These are phyloP conservation scores for Coemansia sp. DNA, from an alignment of 192 early-diverging fungal species.

Conservation along the genomic window DNA sequence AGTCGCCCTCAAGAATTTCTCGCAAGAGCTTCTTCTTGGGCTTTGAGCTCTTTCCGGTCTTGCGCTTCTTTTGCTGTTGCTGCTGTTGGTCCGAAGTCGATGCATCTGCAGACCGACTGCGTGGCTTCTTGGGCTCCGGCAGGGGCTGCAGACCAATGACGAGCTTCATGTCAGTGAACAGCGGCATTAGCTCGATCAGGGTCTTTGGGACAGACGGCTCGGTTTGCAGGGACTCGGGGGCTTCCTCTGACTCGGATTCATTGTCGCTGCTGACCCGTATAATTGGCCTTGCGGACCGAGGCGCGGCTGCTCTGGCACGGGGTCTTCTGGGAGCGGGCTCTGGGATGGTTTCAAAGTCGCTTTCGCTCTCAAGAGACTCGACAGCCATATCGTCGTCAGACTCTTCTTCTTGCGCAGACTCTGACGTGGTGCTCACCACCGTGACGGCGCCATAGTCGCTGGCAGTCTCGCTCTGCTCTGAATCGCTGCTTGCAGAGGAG, in stretches of 20 bases:
- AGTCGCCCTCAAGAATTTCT: conserved; percentile 27
- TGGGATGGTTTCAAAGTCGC: too few relatives aligned
- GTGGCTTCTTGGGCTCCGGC: not conserved
- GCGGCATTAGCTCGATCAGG: conserved; percentile 39
- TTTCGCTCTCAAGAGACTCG: too few relatives aligned
- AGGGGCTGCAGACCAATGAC: conserved; percentile 6
- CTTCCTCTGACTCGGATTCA: not conserved
- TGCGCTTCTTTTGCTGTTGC: too few relatives aligned
- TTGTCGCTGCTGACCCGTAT: not conserved
- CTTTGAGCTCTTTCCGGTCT: conserved; percentile 10
- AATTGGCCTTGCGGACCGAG: not conserved
- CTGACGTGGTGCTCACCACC: not conserved
- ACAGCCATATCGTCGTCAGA: conserved; percentile 1
- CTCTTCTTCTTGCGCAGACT: not conserved
- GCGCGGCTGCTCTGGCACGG: not conserved
- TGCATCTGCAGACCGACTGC: not conserved
- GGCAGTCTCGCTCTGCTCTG: not conserved
- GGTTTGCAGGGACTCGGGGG: not conserved
- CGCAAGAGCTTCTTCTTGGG: not conserved
- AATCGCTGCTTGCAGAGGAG: too few relatives aligned
- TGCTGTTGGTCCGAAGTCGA: too few relatives aligned
- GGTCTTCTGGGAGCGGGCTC: conserved; percentile 1
- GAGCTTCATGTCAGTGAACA: conserved; percentile 32
- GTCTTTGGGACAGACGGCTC: not conserved
- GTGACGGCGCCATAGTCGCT: not conserved